These are phyloP conservation scores for Coemansia javaensis DNA, from an alignment of 192 early-diverging fungal species.

Conservation along the genomic window DNA sequence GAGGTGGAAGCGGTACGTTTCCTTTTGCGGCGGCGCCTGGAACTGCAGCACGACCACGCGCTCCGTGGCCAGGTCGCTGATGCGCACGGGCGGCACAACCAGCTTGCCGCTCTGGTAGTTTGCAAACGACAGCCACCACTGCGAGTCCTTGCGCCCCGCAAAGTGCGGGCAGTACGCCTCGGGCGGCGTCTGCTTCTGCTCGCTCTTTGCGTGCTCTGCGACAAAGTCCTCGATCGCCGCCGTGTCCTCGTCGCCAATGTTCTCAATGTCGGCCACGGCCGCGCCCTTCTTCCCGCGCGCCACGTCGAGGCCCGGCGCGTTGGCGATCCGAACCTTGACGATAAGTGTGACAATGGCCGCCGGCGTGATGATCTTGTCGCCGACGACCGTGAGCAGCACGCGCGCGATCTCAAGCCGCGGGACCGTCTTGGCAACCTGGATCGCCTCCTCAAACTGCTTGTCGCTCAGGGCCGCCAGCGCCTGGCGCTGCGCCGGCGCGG, in stretches of 20 bases:
- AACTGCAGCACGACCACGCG: conserved; percentile 80
- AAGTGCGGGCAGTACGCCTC: conserved; percentile 52
- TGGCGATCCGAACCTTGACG: conserved; percentile 42
- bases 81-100: conserved; percentile 71
- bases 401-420: conserved; percentile 73
- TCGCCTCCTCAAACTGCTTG: conserved; percentile 64
- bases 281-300: conserved; percentile 24
- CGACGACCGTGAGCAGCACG: conserved; percentile 77
- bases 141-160: conserved; percentile 67
- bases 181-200: conserved; percentile 27
- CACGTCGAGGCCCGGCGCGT: conserved; percentile 13
- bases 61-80: conserved; percentile 66
- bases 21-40: conserved; percentile 85
- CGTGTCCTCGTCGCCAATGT: conserved; percentile 44
- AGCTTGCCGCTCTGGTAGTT: conserved; percentile 79
- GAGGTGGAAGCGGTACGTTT: conserved; percentile 75
- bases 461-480: conserved; percentile 54
- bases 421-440: conserved; percentile 71
- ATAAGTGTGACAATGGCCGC: conserved; percentile 73
- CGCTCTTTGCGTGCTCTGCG: conserved; percentile 16
- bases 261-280: conserved; percentile 37
- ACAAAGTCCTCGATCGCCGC: conserved; percentile 37
- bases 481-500: conserved; percentile 58
- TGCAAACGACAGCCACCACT: conserved; percentile 91
- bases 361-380: conserved; percentile 74